Percentiles rank a stretch among this genome's conserved stretches.
Evolutionary conservation across 2,329 filamentous ascomycete species (phyloP).

Genomic region (Talaromyces albobiverticillius): DNA sequence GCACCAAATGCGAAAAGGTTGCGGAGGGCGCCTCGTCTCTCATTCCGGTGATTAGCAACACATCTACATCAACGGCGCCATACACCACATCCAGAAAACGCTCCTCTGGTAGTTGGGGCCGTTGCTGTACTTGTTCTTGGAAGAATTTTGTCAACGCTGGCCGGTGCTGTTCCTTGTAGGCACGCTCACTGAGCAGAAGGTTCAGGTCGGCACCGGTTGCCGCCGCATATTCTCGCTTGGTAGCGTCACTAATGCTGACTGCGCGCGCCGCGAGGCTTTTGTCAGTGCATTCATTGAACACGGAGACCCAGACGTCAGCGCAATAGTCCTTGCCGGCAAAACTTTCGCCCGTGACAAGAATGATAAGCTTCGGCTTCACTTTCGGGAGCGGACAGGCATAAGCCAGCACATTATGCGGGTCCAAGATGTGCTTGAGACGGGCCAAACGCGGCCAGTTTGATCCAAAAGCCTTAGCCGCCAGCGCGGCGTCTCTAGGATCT

Average conservation of each 20-base stretch:
- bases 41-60: conserved; percentile 62
- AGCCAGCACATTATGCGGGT: conserved; percentile 52
- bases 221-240: conserved; percentile 57
- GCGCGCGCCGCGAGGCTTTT: conserved; percentile 36
- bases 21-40: conserved; percentile 59
- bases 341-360: conserved; percentile 54
- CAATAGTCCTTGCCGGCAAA: conserved; percentile 61
- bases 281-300: conserved; percentile 43
- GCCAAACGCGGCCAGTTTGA: conserved; percentile 50
- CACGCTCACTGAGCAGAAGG: conserved; percentile 52
- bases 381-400: conserved; percentile 56
- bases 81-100: conserved; percentile 51
- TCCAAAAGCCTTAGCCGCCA: conserved; percentile 58
- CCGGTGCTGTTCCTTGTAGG: conserved; percentile 62
- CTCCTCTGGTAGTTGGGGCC: conserved; percentile 49
- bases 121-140: conserved; percentile 41
- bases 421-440: conserved; percentile 49
- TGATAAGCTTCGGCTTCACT: conserved; percentile 46
- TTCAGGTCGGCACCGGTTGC: conserved; percentile 47
- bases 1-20: conserved; percentile 53
- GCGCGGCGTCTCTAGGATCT: conserved; percentile 54
- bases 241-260: conserved; percentile 57
- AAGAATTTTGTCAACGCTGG: conserved; percentile 53
- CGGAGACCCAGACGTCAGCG: conserved; percentile 53
- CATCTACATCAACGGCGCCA: conserved; percentile 44